Evolutionary conservation across 495 filamentous ascomycete genomes (phyloP), one percentile per base, ranked within the genome.

Genomic region (Penicillium verhagenii): DNA sequence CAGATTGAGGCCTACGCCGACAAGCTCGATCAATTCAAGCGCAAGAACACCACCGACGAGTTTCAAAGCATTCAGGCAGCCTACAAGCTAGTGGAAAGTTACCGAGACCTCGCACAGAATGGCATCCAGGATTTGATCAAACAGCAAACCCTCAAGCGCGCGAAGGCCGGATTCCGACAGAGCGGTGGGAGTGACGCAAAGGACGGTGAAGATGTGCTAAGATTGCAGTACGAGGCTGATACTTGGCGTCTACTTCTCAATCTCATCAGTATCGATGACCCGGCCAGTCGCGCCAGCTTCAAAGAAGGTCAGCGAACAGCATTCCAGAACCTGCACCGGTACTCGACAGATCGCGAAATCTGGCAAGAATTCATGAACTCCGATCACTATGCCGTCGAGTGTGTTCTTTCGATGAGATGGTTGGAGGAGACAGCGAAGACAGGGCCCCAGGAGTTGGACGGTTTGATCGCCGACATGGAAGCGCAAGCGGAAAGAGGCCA

Each of bases 171-270:
- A 50, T 59, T 64, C 59, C 60, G 59, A 53, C 59, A 65, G 63
- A 59, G 59, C 65, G 26, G 61, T 53, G 61, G 62, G 57, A 49
- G 59, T 9, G 71, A 73, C 28, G 24, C 57, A 10, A 68, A 69
- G 37, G 58, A 68, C 43, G 75, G 83, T 35, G 78, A 85, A 44
- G 87, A 92, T 42, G 61, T 88, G 26, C 72, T 77, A 45, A 72
- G 80, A 46, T 82, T 87, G 79, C 79, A 90, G 63, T 58, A 85
- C 42, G 89, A 92, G 67, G 83, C 86, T 50, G 90, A 94, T 59
- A 94, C 90, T 16, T 97, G 94, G 94, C 86, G 91, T 51, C 76
- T 98, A 9, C 72, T 97, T 24, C 81, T 83, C 21, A 82, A 83
- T 35, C 68, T 87, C 43, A 77, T 87, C 26, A 78, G 82, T 38